phyloP scores from a whole-genome alignment of 2,329 filamentous ascomycete species.

The Cylindrodendrum hubeiense region DNA sequence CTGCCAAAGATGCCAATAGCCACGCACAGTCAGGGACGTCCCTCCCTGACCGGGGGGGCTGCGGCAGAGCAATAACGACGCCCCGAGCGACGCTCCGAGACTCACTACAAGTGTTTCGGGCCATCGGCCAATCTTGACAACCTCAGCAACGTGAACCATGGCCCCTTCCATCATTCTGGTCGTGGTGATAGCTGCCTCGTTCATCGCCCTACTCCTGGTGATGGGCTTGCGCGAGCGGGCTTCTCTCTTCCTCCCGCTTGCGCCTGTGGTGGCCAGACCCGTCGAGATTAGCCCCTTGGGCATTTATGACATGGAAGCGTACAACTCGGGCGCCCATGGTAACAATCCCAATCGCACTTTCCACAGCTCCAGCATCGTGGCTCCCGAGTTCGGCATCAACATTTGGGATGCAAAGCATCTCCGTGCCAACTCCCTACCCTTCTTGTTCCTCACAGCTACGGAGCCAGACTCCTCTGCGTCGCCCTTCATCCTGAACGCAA shows the following conservation, averaged over 20 bases:
- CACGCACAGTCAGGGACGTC: not conserved
- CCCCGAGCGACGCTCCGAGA: conserved; percentile 16
- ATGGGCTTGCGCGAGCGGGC: not conserved
- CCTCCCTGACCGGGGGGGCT: not conserved
- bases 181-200: not conserved
- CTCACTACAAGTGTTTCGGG: conserved; percentile 12
- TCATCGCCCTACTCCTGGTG: conserved; percentile 6
- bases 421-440: not conserved
- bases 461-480: conserved; percentile 10
- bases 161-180: conserved; percentile 1
- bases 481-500: conserved; percentile 21
- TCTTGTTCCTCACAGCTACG: conserved; percentile 10
- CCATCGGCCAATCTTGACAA: conserved; percentile 14
- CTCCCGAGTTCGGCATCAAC: conserved; percentile 16
- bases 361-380: conserved; percentile 15
- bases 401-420: conserved; percentile 17
- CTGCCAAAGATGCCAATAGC: not conserved
- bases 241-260: not conserved
- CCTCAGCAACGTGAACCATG: conserved; percentile 9
- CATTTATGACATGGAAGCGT: conserved; percentile 9
- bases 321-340: conserved; percentile 14
- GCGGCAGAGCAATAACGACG: conserved; percentile 12
- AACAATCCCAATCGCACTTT: conserved; percentile 20
- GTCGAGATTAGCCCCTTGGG: not conserved
- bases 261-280: not conserved